Evolutionary conservation across 2,329 filamentous ascomycete species (phyloP), one percentile per base, ranked within the genome.

Genomic region (Bipolaris victoriae): DNA sequence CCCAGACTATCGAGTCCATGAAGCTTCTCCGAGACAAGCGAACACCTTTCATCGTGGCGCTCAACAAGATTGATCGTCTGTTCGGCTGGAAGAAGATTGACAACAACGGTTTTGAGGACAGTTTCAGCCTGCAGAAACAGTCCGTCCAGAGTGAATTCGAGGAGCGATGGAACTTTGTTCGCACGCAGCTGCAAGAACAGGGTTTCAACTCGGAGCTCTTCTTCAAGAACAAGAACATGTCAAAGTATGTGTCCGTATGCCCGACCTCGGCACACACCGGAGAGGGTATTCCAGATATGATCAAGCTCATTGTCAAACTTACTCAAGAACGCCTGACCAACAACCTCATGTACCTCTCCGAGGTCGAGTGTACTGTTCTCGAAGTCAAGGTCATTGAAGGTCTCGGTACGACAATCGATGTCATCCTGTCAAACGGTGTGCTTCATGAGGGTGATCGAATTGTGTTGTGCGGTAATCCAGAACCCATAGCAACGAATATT

Each of bases 61-160:
- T 99, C 74, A 99, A 99, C 89, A 99, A 99, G 84, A 98, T 99
- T 67, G 95, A 99, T 86, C 92, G 95, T 86, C 88, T 99, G 15
- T 99, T 97, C 76, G 92, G 92, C 76, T 99, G 96, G 95, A 97
- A 97, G 84, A 92, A 94, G 82, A 92, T 97, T 60, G 92, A 95
- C 72, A 97, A 99, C 86, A 99, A 99, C 76, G 95, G 95, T 58
- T 98, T 99, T 86, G 88, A 92, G 72, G 94, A 98, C 77, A 94
- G 90, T 79, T 82, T 99, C 76, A 86, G 87, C 39, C 84, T 96
- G 70, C 95, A 99, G 80, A 96, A 88, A 82, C 95, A 94, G 81
- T 89, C 90, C 49, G 93, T 97, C 10, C 91, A 97, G 80, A 91
- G 91, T 76, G 95, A 99, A 78, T 99, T 99, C 82, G 86, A 86